Evolutionary conservation across 176 grass and related monocot species (phyloP), one percentile per base, ranked within the genome.

Genomic region (Hsuehochloa calcarea): DNA sequence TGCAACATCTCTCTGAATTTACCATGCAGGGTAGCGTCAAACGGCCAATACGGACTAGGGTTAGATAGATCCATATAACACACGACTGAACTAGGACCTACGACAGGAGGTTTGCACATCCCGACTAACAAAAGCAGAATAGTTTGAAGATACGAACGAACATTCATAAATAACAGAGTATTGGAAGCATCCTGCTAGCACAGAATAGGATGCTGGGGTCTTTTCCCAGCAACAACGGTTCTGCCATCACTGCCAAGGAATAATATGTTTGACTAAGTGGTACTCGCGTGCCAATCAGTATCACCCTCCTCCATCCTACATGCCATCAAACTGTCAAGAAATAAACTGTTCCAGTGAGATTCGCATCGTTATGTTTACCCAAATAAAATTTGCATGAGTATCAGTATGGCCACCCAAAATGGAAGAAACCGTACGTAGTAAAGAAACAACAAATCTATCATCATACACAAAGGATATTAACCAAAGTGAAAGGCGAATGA

Each of bases 241-340:
- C 49, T 31, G n/a, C 26, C 40, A 22, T 80, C 60, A 39, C 55
- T 78, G 13, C 41, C 20, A 65, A 20, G 8, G 17, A 70, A 69
- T 14, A 3, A 43, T 25, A 63, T 23, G 27, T 26, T 60, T 43
- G 13, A 59, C 35, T 13, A 63, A 16, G 46, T 31, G 27, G 8
- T 10, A 50, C 16, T 70, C 1, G 16, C 8, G 1, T 45, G 41
- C 61, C 26, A 55, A 34, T 78, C 79, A 72, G 12, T 41, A 72
- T 46, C 16, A 27, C 29, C 55, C 13, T 26, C 45, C 60, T 49
- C n/a, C 54, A 16, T 35, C 34, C 51, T 80, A 84, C 68, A 84
- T 69, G 68, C 68, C 75, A 0, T 90, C 70, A 19, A 84, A 84
- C 89, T 90, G 85, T 54, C 50, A 59, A 35, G 17, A 87, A 80